These are phyloP conservation scores for Rhodamnia argentea DNA, from an alignment of 345 rosid species.

Conservation along the genomic window DNA sequence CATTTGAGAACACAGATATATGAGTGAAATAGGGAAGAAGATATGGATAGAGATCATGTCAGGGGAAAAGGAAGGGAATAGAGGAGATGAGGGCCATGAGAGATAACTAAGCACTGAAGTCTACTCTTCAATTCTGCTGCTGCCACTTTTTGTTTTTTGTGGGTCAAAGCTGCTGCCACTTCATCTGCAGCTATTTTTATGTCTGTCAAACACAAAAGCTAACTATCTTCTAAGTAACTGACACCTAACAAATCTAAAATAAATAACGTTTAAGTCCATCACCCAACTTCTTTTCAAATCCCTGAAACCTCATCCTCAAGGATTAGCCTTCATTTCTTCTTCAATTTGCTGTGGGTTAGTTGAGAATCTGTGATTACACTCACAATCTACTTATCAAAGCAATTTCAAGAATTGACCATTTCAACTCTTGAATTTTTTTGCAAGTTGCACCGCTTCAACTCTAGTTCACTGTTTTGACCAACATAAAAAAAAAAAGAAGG, in stretches of 20 bases:
- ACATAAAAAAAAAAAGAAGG: neutral
- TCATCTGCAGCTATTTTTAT: neutral
- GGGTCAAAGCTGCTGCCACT: neutral
- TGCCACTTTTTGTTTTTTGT: no score
- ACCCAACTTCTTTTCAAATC: neutral
- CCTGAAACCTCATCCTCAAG: neutral
- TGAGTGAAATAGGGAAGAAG: neutral
- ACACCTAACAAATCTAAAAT: neutral
- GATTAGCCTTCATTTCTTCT: neutral
- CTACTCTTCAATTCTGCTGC: no score
- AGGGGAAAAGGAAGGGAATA: neutral
- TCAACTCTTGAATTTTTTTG: neutral
- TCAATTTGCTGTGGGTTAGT: neutral
- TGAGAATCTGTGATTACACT: neutral
- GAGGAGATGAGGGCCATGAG: neutral
- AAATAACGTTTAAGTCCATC: neutral
- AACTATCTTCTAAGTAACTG: neutral
- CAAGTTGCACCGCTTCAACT: neutral
- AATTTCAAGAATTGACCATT: neutral
- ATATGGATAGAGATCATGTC: neutral
- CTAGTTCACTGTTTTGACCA: neutral
- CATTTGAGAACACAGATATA: neutral
- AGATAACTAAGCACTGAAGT: neutral
- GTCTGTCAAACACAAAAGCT: neutral
- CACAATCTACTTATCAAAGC: neutral